Base-by-base conservation (phyloP, 2,329 filamentous ascomycete species). In the Fusarium palustre region DNA sequence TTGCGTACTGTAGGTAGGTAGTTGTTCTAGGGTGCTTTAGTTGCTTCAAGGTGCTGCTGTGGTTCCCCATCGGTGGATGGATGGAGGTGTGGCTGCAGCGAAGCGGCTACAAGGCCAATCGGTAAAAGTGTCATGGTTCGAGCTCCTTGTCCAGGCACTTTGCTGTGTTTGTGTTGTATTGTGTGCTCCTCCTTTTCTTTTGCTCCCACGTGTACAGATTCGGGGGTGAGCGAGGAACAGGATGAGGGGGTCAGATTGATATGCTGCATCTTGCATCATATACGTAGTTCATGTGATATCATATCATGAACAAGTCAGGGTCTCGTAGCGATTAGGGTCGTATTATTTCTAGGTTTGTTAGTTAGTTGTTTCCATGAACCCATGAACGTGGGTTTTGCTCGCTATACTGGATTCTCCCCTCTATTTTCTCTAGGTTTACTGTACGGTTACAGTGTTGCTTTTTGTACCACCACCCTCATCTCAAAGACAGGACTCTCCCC, bases 21-120 rank as follows among this genome's bases (percentile, higher is more conserved):
- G 30, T 31, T 10, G 30, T 31, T 31, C 30, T 3, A 31, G 30
- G 30, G 30, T 31, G 30, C 30, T 31, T 8, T 34, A 28, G 45
- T 41, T 41, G 38, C n/a, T 38, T 36, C 54, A 33, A 39, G 58
- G 50, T 30, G 58, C 45, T 46, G 38, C 16, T 22, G n/a, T 39
- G 20, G 36, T 43, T 43, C 22, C 24, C 24, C 24, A 4, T 42
- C 42, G 59, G 42, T 31, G 53, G 34, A n/a, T 33, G 31, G 25
- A 20, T 47, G 55, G 50, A 59, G 71, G 71, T 68, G 71, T 69
- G 58, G 55, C 55, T 64, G 62, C 66, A 66, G 54, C 52, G 48
- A 72, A 72, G 71, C 71, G 71, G 61, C 71, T 74, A 71, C 45
- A 52, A 72, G 55, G 49, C 69, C 71, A 74, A 74, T 74, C 57